Percentiles rank a stretch among this genome's conserved stretches.
These are phyloP conservation scores for Acacia confusa DNA, from an alignment of 306 rosid genomes.

Conservation along the genomic window DNA sequence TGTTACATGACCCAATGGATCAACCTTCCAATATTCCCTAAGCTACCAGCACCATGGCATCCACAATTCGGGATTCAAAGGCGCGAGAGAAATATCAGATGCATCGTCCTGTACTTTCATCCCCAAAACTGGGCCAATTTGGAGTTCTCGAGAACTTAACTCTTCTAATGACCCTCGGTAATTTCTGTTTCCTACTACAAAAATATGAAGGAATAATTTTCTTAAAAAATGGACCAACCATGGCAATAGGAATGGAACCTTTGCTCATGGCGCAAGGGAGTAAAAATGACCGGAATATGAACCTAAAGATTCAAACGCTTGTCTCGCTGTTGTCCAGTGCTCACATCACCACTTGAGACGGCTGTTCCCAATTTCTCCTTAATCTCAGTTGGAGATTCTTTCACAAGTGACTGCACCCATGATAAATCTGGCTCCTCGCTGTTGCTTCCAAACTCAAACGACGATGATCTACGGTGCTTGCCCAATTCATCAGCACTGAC, in stretches of 20 bases:
- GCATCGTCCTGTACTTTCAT: constrained; percentile 43
- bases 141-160: constrained; percentile 39
- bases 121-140: constrained; percentile 65
- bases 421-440: constrained; percentile 96
- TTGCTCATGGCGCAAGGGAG: constrained; percentile 43
- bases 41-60: constrained; percentile 32
- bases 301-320: constrained; percentile 54
- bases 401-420: constrained; percentile 96
- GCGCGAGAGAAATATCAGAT: constrained; percentile 44
- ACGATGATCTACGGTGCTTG: constrained; percentile 76
- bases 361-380: constrained; percentile 56
- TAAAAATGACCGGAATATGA: constrained; percentile 42
- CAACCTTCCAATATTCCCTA: constrained; percentile 41
- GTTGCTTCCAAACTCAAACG: constrained; percentile 82
- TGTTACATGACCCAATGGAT: constrained; percentile 47
- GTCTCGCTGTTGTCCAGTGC: constrained; percentile 33
- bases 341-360: constrained; percentile 37
- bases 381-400: constrained; percentile 80
- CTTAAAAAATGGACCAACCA: constrained; percentile 34
- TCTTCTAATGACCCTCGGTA: constrained; percentile 52
- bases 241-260: constrained; percentile 39
- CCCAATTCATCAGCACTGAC: constrained; percentile 67
- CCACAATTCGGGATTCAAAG: constrained; percentile 42
- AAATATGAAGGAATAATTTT: constrained; percentile 35
- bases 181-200: constrained; percentile 35